Base-by-base conservation (phyloP, 1,139 yeast genomes). In the Suhomyces bribrorum region DNA sequence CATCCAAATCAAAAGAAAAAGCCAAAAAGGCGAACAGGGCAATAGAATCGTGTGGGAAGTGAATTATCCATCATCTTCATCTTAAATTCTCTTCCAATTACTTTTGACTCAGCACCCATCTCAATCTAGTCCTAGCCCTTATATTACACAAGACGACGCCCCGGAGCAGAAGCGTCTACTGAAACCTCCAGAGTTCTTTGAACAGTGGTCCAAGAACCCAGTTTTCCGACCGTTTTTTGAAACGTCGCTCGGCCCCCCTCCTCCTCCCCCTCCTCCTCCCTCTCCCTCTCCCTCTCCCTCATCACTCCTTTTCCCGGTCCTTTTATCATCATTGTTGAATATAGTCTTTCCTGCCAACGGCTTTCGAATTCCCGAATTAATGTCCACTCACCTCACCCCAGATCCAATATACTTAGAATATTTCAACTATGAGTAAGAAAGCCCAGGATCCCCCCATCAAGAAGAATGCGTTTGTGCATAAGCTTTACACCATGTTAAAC, bases 381-480 rank as follows among this genome's bases (percentile, higher is more conserved):
- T n/a, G n/a, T n/a, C n/a, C n/a, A n/a, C n/a, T n/a, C n/a, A n/a
- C n/a, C n/a, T n/a, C n/a, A n/a, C n/a, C n/a, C n/a, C n/a, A n/a
- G n/a, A n/a, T n/a, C n/a, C n/a, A n/a, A n/a, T n/a, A n/a, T n/a
- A n/a, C n/a, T n/a, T n/a, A n/a, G n/a, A n/a, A n/a, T 20, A 3
- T 11, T 24, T 14, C 30, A 29, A 39, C 34, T 12, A 48, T 50
- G 52, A 48, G 50, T 39, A 47, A 44, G 29, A 48, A 50, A 34
- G 39, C 48, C 22, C 41, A 34, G 28, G 54, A 50, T 24, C 49
- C 56, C 22, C 58, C 71, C 27, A 53, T 69, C 22, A 79, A 79
- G 52, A 79, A 77, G 47, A 77, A 80, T 40, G 86, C 85, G 1
- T 81, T 81, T 59, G 85, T 81, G 7, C 78, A 78, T 48, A 81